Base-by-base conservation (phyloP, 352 stramenopile genomes). In the Phytopythium chamaehyphon region DNA sequence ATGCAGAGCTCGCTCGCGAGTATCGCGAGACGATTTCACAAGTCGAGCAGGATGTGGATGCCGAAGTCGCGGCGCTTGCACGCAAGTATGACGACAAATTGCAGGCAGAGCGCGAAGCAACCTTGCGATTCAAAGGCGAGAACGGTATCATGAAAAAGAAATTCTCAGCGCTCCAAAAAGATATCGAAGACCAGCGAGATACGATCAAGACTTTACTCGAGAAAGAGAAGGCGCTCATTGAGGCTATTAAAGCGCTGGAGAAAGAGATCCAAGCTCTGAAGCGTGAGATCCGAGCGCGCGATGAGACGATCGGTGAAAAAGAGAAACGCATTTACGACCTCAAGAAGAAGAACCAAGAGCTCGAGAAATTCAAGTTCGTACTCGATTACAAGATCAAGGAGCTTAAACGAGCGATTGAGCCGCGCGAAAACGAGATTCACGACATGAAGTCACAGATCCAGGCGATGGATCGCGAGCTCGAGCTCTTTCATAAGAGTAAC, bases 301-400 rank as follows among this genome's bases (percentile, higher is more conserved):
- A 98, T 55, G 93, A 98, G 59, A 98, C 93, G 10, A 98, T 98
- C 48, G 71, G 79, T 16, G 93, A 98, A 45, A 98, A 98, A 64
- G 93, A 98, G 52, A 97, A 97, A 48, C 80, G 90, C 51, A 98
- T 98, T 50, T 97, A 96, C 52, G 92, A 97, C 51, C 67, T 98
- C 1, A 97, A 97, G 52, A 97, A 97, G 71, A 98, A 98, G 62
- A 98, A 98, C 53, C 91, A 98, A 50, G 88, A 98, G 64, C 78
- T 98, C 15, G 93, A 98, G 40, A 98, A 98, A 61, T 98, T 98
- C 66, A 97, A 96, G 62, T 98, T 98, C 62, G 93, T 98, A 19
- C 67, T 98, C 10, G 92, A 98, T 62, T 98, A 98, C 74, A 98
- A 98, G 66, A 98, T 98, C 62, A 97, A 98, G 58, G 92, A 98